Conservation (phyloP, 768 basidiomycete genomes). For the Termitomyces sp. region DNA sequence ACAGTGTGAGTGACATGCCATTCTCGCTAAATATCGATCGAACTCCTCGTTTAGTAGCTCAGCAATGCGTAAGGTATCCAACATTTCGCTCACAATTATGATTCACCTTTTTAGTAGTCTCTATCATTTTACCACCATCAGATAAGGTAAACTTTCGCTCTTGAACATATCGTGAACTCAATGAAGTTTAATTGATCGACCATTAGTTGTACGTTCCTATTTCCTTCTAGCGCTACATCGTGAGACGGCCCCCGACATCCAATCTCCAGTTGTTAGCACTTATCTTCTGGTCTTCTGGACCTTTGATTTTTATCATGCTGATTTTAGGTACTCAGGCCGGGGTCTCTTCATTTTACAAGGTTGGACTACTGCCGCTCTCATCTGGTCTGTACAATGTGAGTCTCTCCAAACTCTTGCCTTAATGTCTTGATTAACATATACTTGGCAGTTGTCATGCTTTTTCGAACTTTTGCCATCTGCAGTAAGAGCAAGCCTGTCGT, state of each 20-base stretch:
- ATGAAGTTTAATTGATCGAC: not conserved
- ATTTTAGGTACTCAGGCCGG: constrained; percentile 11
- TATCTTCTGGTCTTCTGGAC: not conserved
- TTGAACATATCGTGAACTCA: not conserved
- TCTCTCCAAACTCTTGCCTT: not conserved
- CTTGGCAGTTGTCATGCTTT: constrained; percentile 16
- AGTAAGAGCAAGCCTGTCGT: constrained; percentile 9
- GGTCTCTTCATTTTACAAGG: constrained; percentile 15
- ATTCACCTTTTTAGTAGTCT: constrained; percentile 5
- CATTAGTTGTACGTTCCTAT: constrained; percentile 14
- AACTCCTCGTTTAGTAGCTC: constrained; percentile 3
- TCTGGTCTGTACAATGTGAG: constrained; percentile 24
- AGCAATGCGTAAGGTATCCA: constrained; percentile 5
- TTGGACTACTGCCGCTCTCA: constrained; percentile 15
- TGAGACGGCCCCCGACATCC: not conserved
- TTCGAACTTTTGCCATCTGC: constrained; percentile 21
- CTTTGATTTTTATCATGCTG: not conserved
- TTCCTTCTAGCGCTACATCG: not conserved
- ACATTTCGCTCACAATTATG: not conserved
- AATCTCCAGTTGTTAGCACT: constrained; percentile 3
- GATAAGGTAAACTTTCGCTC: constrained; percentile 7
- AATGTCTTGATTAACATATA: not conserved
- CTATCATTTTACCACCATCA: constrained; percentile 9
- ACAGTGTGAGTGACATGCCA: constrained; percentile 15
- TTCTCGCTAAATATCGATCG: not conserved